Conservation (phyloP, 1,284 basidiomycete species). For the Ceratobasidium sp. region DNA sequence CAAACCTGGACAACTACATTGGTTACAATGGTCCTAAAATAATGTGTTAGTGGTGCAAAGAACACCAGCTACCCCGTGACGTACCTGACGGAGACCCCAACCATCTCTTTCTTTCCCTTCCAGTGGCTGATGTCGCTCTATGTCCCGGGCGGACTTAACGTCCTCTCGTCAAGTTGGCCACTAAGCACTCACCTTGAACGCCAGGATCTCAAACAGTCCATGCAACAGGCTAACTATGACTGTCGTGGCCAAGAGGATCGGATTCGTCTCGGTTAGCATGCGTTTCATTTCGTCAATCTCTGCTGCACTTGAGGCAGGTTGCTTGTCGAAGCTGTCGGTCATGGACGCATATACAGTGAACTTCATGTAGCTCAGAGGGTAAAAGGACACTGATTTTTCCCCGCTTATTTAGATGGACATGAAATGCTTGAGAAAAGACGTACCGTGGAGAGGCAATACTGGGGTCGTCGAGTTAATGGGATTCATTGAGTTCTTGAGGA, state of each 20-base stretch:
- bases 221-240: conserved; percentile 83
- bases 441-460: conserved; percentile 77
- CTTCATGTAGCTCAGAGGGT: conserved; percentile 85
- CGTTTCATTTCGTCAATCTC: conserved; percentile 94
- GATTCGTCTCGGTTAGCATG: conserved; percentile 93
- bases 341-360: conserved; percentile 84
- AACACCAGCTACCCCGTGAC: conserved; percentile 42
- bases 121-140: conserved; percentile 89
- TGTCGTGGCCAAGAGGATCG: conserved; percentile 82
- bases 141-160: no score
- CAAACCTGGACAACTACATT: conserved; percentile 85
- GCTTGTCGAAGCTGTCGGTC: conserved; percentile 80
- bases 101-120: conserved; percentile 88
- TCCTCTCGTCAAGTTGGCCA: neutral
- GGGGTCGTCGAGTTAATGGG: conserved; percentile 81
- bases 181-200: conserved; percentile 67
- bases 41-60: neutral
- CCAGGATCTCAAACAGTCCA: conserved; percentile 90
- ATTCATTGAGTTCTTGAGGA: conserved; percentile 60
- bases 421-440: conserved; percentile 42
- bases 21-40: conserved; percentile 69
- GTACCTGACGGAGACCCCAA: conserved; percentile 81
- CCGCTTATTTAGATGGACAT: neutral
- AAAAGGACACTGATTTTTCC: conserved; percentile 56
- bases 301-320: conserved; percentile 64